A percentile compares a stretch with the other conserved stretches of the same genome.
These are phyloP conservation scores for Hibiscus tridactylites DNA, from an alignment of 345 rosid species.

Conservation along the genomic window DNA sequence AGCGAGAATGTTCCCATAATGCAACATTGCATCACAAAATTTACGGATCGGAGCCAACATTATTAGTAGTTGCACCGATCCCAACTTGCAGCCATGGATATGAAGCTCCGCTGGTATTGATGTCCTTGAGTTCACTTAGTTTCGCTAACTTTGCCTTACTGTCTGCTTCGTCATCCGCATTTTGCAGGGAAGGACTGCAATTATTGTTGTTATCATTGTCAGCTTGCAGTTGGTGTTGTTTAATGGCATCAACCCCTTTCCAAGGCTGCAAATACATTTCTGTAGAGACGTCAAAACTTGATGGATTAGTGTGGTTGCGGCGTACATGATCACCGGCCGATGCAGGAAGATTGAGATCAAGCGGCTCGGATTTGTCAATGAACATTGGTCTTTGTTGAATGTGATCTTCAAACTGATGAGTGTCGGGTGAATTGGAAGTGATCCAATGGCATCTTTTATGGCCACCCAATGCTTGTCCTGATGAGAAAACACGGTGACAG, in stretches of 20 bases:
- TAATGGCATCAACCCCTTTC: constrained; percentile 22
- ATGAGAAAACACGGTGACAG: constrained; percentile 80
- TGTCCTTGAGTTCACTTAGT: constrained; percentile 56
- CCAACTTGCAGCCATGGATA: constrained; percentile 84
- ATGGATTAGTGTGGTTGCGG: constrained; percentile 4
- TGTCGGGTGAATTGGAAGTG: constrained; percentile 51
- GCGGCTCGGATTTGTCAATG: constrained; percentile 25
- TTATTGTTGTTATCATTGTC: constrained; percentile 10
- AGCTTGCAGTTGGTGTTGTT: constrained; percentile 13
- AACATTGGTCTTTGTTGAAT: constrained; percentile 39
- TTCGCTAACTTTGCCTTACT: constrained; percentile 53
- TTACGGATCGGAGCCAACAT: constrained; percentile 27
- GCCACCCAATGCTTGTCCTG: constrained; percentile 95
- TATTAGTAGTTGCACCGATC: constrained; percentile 45
- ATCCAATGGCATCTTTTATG: constrained; percentile 99
- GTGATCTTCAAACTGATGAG: constrained; percentile 45
- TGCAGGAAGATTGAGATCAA: constrained; percentile 67
- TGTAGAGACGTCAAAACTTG: constrained; percentile 27
- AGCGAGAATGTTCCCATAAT: not conserved
- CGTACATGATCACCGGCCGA: constrained; percentile 16
- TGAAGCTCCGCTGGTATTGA: constrained; percentile 32
- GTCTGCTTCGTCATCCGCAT: constrained; percentile 54
- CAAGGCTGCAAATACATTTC: constrained; percentile 39
- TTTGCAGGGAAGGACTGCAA: constrained; percentile 13
- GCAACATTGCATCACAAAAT: not conserved